Percentiles rank a stretch among this genome's conserved stretches.
Evolutionary conservation across 768 basidiomycete genomes (phyloP).

Genomic region (Amanita rubescens): DNA sequence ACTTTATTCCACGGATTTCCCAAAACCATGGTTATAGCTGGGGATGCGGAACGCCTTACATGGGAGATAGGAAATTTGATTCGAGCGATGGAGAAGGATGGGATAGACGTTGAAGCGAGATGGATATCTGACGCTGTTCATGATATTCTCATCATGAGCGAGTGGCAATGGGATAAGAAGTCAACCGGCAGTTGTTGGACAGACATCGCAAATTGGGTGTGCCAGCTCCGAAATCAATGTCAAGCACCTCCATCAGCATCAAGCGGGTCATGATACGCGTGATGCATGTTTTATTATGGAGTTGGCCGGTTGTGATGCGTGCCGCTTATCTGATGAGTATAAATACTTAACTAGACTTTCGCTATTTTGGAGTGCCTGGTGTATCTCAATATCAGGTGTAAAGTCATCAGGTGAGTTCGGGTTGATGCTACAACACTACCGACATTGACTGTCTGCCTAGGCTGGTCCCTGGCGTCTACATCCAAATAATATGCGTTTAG

Average conservation of each 20-base stretch:
- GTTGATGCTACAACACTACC: no score
- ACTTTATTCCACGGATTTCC: conserved; percentile 41
- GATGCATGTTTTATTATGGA: not conserved
- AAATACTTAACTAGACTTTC: no score
- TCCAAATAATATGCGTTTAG: not conserved
- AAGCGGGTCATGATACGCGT: no score
- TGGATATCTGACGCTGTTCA: conserved; percentile 36
- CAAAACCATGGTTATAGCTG: conserved; percentile 35
- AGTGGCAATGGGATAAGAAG: conserved; percentile 37
- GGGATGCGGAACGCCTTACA: conserved; percentile 45
- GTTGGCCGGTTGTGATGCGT: not conserved
- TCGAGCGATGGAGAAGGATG: conserved; percentile 31
- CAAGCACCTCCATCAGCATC: not conserved
- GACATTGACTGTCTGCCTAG: not conserved
- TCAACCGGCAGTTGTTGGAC: conserved; percentile 31
- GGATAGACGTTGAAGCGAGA: conserved; percentile 24
- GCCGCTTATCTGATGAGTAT: not conserved
- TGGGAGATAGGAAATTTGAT: conserved; percentile 37
- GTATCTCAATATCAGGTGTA: not conserved
- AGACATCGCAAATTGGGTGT: conserved; percentile 27
- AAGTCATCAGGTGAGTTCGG: no score
- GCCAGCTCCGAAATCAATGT: not conserved
- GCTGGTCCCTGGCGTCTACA: not conserved
- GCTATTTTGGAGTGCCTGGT: not conserved
- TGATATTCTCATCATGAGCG: conserved; percentile 35